A percentile compares a stretch with the other conserved stretches of the same genome.
Conservation (phyloP, 139 green algal species). For the Chlamydomonas eustigma region DNA sequence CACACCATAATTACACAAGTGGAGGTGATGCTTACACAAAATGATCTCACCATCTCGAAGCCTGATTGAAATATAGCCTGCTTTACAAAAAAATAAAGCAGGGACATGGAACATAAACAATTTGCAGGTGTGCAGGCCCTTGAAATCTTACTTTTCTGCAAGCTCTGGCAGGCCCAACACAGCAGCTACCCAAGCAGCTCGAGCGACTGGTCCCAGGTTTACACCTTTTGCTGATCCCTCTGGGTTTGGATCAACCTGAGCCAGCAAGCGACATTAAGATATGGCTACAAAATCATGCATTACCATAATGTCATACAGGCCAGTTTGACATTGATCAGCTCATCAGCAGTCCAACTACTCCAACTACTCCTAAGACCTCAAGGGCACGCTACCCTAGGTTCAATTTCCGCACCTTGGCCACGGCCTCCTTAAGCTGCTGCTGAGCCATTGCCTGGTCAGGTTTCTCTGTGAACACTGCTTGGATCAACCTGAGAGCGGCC, state of each 20-base stretch:
- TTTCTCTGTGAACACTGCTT: constrained; percentile 35
- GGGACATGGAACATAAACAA: constrained; percentile 8
- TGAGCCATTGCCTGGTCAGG: constrained; percentile 39
- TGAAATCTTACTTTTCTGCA: constrained; percentile 29
- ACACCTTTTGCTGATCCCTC: constrained; percentile 32
- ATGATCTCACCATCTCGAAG: not conserved
- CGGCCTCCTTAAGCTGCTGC: constrained; percentile 44
- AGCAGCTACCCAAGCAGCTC: constrained; percentile 49
- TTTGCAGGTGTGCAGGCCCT: constrained; percentile 12
- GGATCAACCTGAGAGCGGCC: constrained; percentile 30
- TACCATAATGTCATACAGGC: too few relatives aligned
- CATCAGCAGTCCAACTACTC: too few relatives aligned
- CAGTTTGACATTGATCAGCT: too few relatives aligned
- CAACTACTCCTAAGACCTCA: too few relatives aligned
- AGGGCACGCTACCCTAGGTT: too few relatives aligned
- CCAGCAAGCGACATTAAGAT: too few relatives aligned
- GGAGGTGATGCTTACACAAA: not conserved
- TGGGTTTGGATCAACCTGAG: constrained; percentile 42
- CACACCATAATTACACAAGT: too few relatives aligned
- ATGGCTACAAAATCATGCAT: too few relatives aligned
- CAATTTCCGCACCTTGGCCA: constrained; percentile 39
- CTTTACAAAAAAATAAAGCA: too few relatives aligned
- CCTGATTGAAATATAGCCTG: too few relatives aligned
- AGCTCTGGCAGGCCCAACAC: constrained; percentile 28
- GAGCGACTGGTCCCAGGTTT: constrained; percentile 42